Evolutionary conservation across 148 eudicot species (phyloP).

Genomic region (Cornus suecica): DNA sequence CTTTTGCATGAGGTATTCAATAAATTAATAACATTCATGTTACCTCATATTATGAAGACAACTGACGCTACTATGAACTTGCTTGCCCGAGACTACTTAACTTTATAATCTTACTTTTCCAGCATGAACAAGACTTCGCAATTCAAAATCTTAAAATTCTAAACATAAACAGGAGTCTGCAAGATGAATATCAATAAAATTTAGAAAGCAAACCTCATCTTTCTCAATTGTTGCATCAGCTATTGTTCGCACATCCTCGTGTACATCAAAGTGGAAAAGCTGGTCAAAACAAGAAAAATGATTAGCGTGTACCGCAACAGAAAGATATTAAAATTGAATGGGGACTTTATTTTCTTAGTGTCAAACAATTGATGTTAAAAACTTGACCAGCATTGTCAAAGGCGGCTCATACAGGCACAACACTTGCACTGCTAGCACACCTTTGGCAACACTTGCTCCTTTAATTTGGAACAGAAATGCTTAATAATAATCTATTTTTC

Average conservation of each 20-base stretch:
- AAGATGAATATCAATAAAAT: neutral
- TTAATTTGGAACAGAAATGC: too few relatives aligned
- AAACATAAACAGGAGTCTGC: neutral
- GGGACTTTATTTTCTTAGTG: too few relatives aligned
- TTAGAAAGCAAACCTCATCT: conserved; percentile 68
- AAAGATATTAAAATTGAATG: too few relatives aligned
- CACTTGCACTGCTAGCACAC: too few relatives aligned
- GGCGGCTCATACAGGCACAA: too few relatives aligned
- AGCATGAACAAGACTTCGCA: neutral
- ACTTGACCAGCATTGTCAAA: too few relatives aligned
- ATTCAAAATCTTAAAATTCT: neutral
- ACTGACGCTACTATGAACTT: neutral
- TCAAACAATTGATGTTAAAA: neutral
- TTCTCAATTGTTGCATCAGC: conserved; percentile 99
- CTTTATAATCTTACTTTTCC: neutral
- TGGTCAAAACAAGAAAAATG: conserved; percentile 19
- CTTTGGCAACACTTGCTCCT: too few relatives aligned
- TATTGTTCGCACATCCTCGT: conserved; percentile 94
- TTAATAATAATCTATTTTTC: too few relatives aligned
- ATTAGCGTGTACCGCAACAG: neutral
- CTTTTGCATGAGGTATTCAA: neutral
- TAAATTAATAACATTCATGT: neutral
- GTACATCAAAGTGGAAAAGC: conserved; percentile 99
- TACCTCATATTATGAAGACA: neutral
- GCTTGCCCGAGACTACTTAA: neutral